Conservation (phyloP, 441 rosid species). For the Pelargonium exstipulatum region DNA sequence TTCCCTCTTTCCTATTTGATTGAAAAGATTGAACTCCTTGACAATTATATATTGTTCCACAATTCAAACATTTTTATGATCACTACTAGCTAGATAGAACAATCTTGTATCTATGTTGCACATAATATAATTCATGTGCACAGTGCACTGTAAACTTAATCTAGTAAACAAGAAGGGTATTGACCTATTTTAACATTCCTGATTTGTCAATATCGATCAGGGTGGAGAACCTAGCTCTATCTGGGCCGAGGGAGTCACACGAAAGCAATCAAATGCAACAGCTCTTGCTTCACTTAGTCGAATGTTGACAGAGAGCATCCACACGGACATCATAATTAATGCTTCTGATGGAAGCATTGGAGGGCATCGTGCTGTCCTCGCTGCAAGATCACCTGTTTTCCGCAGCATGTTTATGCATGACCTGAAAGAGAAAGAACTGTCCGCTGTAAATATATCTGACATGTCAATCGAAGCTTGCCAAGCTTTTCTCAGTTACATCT, state of each 20-base stretch:
- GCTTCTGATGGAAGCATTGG: slow-evolving; percentile 76
- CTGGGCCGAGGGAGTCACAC: slow-evolving; percentile 55
- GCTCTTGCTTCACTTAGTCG: slow-evolving; percentile 62
- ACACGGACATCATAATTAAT: slow-evolving; percentile 65
- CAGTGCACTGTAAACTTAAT: background rate
- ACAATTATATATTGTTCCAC: no score
- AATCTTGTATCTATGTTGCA: no score
- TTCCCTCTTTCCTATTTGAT: background rate
- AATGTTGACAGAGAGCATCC: slow-evolving; percentile 80
- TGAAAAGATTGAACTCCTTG: no score
- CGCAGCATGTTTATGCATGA: slow-evolving; percentile 71
- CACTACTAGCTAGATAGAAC: no score
- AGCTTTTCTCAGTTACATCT: slow-evolving; percentile 67
- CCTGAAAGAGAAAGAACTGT: slow-evolving; percentile 82
- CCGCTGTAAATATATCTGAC: slow-evolving; percentile 60
- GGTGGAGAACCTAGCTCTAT: slow-evolving; percentile 65
- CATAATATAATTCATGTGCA: no score
- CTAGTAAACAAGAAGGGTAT: background rate
- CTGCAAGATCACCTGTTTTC: slow-evolving; percentile 83
- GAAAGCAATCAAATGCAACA: slow-evolving; percentile 43
- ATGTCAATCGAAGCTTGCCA: slow-evolving; percentile 72
- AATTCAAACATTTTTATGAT: no score
- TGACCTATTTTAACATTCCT: background rate
- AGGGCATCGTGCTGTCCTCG: slow-evolving; percentile 83
- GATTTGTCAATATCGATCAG: slow-evolving; percentile 30